A percentile compares a stretch with the other conserved stretches of the same genome.
These are phyloP conservation scores for Melanogaster broomeanus DNA, from an alignment of 768 basidiomycete species.

Conservation along the genomic window DNA sequence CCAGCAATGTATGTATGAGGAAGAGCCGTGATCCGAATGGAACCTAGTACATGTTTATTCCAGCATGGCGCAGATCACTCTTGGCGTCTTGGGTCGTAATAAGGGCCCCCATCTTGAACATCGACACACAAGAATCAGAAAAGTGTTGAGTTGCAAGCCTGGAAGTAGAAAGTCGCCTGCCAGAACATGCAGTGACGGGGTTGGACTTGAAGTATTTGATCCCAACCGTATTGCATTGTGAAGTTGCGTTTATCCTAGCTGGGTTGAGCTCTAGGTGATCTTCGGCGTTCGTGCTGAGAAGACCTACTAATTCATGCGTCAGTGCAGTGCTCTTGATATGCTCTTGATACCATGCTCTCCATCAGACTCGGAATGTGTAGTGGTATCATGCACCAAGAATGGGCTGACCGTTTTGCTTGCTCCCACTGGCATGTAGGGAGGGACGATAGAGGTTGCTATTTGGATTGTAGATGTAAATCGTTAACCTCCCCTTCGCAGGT, in stretches of 20 bases:
- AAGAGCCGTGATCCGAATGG: not conserved
- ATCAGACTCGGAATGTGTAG: slow-evolving; percentile 76
- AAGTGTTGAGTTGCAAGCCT: no score
- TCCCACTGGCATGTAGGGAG: slow-evolving; percentile 96
- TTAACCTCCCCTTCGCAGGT: slow-evolving; percentile 81
- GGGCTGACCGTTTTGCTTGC: slow-evolving; percentile 61
- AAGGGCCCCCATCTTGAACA: no score
- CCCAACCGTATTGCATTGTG: no score
- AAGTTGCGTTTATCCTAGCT: no score
- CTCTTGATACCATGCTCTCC: slow-evolving; percentile 66
- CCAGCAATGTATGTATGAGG: not conserved
- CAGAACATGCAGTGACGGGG: no score
- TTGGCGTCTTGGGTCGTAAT: not conserved
- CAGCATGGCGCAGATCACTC: slow-evolving; percentile 11
- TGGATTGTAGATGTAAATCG: slow-evolving; percentile 68
- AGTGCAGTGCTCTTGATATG: no score
- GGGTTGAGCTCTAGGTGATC: no score
- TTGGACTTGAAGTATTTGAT: no score
- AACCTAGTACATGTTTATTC: slow-evolving; percentile 2
- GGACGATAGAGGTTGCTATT: slow-evolving; percentile 76
- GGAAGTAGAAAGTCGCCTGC: no score
- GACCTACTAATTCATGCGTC: no score
- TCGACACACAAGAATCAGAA: no score
- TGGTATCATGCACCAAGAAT: slow-evolving; percentile 85
- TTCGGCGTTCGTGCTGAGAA: slow-evolving; percentile 57